Conservation (phyloP, 73 alveolate species). For the Tetrahymena malaccensis region DNA sequence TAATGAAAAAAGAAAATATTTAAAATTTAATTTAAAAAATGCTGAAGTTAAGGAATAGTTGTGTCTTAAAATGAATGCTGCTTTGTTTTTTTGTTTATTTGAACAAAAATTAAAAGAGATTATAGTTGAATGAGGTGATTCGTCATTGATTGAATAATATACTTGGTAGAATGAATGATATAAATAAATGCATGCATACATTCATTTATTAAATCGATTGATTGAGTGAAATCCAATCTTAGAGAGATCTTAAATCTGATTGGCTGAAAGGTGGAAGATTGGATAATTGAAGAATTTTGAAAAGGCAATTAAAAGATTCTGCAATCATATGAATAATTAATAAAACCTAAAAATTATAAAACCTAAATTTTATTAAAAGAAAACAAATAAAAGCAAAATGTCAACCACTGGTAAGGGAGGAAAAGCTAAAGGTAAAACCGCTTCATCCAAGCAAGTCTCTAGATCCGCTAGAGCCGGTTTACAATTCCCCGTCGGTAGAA, state of each 20-base stretch:
- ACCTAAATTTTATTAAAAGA: background rate
- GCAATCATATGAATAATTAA: background rate
- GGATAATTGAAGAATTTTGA: background rate
- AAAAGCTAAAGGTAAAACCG: constrained; percentile 55
- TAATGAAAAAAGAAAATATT: too few relatives aligned
- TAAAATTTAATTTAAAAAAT: too few relatives aligned
- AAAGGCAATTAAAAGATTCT: background rate
- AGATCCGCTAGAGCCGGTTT: constrained; percentile 74
- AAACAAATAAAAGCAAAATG: background rate
- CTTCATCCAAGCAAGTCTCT: constrained; percentile 56
- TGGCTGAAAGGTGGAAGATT: background rate
- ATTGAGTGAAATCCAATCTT: background rate
- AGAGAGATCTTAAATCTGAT: background rate
- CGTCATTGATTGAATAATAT: background rate
- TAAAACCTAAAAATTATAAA: background rate
- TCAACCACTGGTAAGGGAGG: constrained; percentile 64
- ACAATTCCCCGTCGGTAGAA: constrained; percentile 86
- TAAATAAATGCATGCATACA: background rate
- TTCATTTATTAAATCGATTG: background rate
- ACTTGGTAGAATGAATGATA: background rate
- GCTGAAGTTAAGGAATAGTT: background rate
- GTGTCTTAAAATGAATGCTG: too few relatives aligned
- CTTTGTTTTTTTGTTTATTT: too few relatives aligned
- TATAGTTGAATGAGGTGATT: background rate
- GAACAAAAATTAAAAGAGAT: background rate